Evolutionary conservation across 148 eudicot species (phyloP).

Genomic region (Camellia japonica): DNA sequence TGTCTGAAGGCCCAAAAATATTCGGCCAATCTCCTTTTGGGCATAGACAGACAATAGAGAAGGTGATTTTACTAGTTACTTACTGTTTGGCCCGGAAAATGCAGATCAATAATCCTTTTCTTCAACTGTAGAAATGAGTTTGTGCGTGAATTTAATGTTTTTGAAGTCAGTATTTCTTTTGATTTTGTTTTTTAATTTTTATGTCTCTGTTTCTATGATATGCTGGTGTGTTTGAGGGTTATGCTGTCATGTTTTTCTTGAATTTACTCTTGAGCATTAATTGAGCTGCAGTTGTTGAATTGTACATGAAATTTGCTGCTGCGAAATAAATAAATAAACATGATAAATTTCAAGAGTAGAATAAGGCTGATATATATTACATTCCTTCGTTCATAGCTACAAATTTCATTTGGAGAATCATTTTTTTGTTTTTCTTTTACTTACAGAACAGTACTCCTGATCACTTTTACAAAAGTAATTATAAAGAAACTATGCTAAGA

Average conservation of each 20-base stretch:
- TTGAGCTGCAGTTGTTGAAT: too few relatives aligned
- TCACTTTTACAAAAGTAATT: too few relatives aligned
- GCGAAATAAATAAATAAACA: too few relatives aligned
- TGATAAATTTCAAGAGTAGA: too few relatives aligned
- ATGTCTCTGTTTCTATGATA: not conserved
- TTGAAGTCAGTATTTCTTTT: not conserved
- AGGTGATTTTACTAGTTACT: not conserved
- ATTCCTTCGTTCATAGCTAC: too few relatives aligned
- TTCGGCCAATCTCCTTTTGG: not conserved
- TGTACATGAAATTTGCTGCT: too few relatives aligned
- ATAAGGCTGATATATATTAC: too few relatives aligned
- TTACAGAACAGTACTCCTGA: too few relatives aligned
- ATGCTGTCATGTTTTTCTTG: not conserved
- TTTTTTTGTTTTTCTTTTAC: too few relatives aligned
- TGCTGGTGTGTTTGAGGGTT: not conserved
- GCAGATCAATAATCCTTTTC: conserved; percentile 35
- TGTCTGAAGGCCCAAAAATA: conserved; percentile 27
- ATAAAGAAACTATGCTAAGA: too few relatives aligned
- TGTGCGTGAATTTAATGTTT: conserved; percentile 69
- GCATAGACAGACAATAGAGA: not conserved
- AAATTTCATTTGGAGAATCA: too few relatives aligned
- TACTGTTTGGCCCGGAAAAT: conserved; percentile 6
- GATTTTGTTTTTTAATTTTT: not conserved
- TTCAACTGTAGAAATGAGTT: conserved; percentile 33
- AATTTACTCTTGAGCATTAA: not conserved